Conservation (phyloP, 257 asterid genomes). For the Solanum ossicruentum region DNA sequence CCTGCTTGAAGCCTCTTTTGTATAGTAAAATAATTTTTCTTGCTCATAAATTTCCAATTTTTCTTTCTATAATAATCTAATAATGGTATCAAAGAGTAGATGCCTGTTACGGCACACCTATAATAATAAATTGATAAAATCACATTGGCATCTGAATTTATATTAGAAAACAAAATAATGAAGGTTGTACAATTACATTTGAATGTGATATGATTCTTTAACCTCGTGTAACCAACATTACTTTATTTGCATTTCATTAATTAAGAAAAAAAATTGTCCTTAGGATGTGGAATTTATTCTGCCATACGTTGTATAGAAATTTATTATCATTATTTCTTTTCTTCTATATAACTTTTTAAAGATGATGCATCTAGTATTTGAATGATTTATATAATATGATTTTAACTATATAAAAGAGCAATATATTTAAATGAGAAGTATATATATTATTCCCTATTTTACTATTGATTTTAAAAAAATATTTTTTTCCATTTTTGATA, state of each 20-base stretch:
- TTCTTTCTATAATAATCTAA: background rate
- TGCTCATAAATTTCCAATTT: background rate
- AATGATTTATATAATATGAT: background rate
- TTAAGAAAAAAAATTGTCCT: background rate
- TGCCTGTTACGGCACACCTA: background rate
- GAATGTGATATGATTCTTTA: conserved; percentile 19
- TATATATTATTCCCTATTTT: background rate
- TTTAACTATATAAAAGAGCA: background rate
- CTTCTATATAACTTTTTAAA: background rate
- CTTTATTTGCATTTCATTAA: background rate
- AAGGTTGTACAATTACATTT: background rate
- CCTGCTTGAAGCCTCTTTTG: too few species aligned
- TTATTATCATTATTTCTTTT: background rate
- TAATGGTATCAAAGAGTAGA: background rate
- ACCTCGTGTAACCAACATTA: conserved; percentile 15
- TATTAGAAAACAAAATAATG: background rate
- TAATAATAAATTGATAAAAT: background rate
- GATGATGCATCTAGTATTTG: background rate
- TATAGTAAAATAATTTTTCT: background rate
- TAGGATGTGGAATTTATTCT: background rate
- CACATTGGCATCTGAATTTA: background rate
- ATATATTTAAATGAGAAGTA: background rate
- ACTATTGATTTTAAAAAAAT: background rate
- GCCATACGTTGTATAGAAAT: background rate
- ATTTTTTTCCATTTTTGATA: too few species aligned